Conservation (phyloP, 2,329 filamentous ascomycete species). For the Paraphaeosphaeria minitans region DNA sequence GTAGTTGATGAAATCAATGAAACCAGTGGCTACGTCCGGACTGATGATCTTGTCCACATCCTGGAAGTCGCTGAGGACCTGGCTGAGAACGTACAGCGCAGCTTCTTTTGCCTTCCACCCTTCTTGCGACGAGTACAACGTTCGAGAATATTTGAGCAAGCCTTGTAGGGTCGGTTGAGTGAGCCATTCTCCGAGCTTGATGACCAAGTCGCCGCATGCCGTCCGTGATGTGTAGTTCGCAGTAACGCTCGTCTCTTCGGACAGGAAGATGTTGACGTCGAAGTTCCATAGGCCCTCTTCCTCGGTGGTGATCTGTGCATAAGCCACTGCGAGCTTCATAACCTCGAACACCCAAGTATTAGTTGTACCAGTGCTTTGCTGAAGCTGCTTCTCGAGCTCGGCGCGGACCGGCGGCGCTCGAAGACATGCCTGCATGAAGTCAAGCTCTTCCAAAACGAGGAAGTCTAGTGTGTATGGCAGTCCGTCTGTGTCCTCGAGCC, state of each 20-base stretch:
- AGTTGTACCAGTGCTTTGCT: slow-evolving; percentile 61
- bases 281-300: slow-evolving; percentile 97
- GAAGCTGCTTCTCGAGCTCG: slow-evolving; percentile 81
- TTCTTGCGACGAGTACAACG: slow-evolving; percentile 65
- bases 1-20: slow-evolving; percentile 79
- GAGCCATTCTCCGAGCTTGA: slow-evolving; percentile 92
- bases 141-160: slow-evolving; percentile 75
- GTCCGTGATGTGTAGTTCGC: slow-evolving; percentile 95
- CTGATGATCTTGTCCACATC: slow-evolving; percentile 76
- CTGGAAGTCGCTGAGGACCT: slow-evolving; percentile 80
- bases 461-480: slow-evolving; percentile 96
- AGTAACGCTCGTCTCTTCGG: slow-evolving; percentile 92
- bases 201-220: slow-evolving; percentile 87
- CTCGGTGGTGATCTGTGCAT: slow-evolving; percentile 87
- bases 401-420: slow-evolving; percentile 86
- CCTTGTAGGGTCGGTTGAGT: slow-evolving; percentile 76
- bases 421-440: slow-evolving; percentile 91
- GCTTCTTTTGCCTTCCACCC: slow-evolving; percentile 76
- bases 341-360: slow-evolving; percentile 82
- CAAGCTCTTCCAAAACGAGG: slow-evolving; percentile 88
- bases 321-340: slow-evolving; percentile 82
- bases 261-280: slow-evolving; percentile 92
- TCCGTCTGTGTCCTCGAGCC: slow-evolving; percentile 85
- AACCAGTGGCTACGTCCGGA: slow-evolving; percentile 70
- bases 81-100: slow-evolving; percentile 82